Percentiles rank a stretch among this genome's conserved stretches.
Evolutionary conservation across 129 eudicot species (phyloP).

Genomic region (Smallanthus sonchifolius): DNA sequence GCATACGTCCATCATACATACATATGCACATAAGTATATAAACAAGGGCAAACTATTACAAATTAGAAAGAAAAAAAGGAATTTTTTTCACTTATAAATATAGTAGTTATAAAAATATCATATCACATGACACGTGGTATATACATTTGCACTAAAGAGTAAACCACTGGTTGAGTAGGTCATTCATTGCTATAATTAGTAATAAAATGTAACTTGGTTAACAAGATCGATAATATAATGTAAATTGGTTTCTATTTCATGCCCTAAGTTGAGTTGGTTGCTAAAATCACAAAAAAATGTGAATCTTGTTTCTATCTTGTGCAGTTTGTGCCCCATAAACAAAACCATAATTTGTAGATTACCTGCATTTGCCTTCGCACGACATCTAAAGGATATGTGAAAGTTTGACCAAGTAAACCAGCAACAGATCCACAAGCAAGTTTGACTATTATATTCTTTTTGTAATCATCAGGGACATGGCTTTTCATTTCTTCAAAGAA

Average conservation of each 20-base stretch:
- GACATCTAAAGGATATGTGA: conserved; percentile 96
- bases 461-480: conserved; percentile 79
- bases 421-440: conserved; percentile 92
- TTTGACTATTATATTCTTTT: conserved; percentile 67
- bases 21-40: neutral
- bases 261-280: neutral
- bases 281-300: neutral
- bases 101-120: no score
- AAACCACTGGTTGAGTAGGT: neutral
- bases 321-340: neutral
- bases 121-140: no score
- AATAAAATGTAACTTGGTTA: neutral
- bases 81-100: no score
- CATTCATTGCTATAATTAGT: neutral
- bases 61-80: no score
- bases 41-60: neutral
- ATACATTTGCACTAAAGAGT: neutral
- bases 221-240: neutral
- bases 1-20: neutral
- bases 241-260: neutral
- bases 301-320: neutral
- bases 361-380: conserved; percentile 99
- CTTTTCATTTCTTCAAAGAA: conserved; percentile 94
- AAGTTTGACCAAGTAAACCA: conserved; percentile 92
- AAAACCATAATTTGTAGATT: conserved; percentile 8